Percentiles rank a stretch among this genome's conserved stretches.
Evolutionary conservation across 129 eudicot genomes (phyloP).

Genomic region (Lactuca saligna): DNA sequence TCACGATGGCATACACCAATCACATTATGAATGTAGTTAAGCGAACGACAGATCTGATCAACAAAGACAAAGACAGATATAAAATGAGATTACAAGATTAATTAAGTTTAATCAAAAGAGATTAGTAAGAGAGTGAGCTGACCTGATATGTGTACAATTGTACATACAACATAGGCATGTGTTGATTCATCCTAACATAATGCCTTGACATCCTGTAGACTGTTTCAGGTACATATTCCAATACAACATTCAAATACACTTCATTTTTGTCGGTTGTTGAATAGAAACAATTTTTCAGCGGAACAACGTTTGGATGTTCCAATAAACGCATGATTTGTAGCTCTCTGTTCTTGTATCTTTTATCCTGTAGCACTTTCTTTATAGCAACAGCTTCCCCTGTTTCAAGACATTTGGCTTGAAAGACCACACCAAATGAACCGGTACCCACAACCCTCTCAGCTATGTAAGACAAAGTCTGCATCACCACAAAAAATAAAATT

Average conservation of each 20-base stretch:
- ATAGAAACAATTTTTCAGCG: constrained; percentile 70
- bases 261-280: constrained; percentile 89
- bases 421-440: constrained; percentile 97
- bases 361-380: constrained; percentile 93
- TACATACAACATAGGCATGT: constrained; percentile 72
- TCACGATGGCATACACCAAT: constrained; percentile 98
- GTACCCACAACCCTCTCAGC: constrained; percentile 98
- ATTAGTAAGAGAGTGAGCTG: neutral
- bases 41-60: constrained; percentile 82
- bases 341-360: constrained; percentile 96
- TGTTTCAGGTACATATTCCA: constrained; percentile 88
- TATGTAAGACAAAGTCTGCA: constrained; percentile 91
- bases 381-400: constrained; percentile 89
- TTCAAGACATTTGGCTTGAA: constrained; percentile 95
- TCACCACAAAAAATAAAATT: neutral
- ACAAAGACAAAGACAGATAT: neutral
- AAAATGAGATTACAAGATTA: neutral
- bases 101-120: neutral
- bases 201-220: constrained; percentile 78
- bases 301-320: constrained; percentile 80
- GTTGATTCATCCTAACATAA: constrained; percentile 66
- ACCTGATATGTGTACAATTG: constrained; percentile 91
- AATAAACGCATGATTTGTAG: constrained; percentile 89
- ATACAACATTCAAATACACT: constrained; percentile 85
- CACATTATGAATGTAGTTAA: constrained; percentile 84